Evolutionary conservation across 306 rosid genomes (phyloP).

Genomic region (Quercus alba): DNA sequence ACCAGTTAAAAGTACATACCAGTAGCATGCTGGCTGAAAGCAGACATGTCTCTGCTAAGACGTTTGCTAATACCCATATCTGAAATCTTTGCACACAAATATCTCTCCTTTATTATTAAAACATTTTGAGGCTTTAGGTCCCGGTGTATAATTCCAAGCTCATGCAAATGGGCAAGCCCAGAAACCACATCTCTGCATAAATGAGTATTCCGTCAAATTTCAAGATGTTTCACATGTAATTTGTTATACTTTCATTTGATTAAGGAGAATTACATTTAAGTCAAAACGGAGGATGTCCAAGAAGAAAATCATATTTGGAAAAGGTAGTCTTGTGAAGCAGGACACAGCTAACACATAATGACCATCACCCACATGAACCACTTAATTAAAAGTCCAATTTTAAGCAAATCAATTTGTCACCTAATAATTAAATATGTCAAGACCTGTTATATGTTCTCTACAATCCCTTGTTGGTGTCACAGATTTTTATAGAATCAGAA

Average conservation of each 20-base stretch:
- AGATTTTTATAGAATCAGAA: neutral
- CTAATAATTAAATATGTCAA: neutral
- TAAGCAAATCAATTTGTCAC: neutral
- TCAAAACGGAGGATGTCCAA: neutral
- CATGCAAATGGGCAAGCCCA: conserved; percentile 87
- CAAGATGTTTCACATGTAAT: too few relatives aligned
- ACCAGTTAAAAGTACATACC: conserved; percentile 43
- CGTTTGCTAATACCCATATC: conserved; percentile 97
- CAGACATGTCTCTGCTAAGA: conserved; percentile 67
- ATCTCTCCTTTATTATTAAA: conserved; percentile 56
- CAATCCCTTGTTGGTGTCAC: neutral
- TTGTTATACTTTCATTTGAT: too few relatives aligned
- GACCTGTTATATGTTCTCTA: neutral
- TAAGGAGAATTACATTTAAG: too few relatives aligned
- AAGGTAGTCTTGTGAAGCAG: neutral
- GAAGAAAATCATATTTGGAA: neutral
- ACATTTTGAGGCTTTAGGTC: conserved; percentile 96
- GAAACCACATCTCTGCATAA: conserved; percentile 62
- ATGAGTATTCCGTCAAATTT: neutral
- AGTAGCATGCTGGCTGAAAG: conserved; percentile 66
- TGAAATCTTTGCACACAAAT: conserved; percentile 74
- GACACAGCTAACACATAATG: neutral
- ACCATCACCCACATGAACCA: neutral
- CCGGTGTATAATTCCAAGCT: conserved; percentile 82
- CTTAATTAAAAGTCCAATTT: neutral